A percentile compares a stretch with the other conserved stretches of the same genome.
Conservation (phyloP, 305 asterid genomes). For the Fraxinus velutina region DNA sequence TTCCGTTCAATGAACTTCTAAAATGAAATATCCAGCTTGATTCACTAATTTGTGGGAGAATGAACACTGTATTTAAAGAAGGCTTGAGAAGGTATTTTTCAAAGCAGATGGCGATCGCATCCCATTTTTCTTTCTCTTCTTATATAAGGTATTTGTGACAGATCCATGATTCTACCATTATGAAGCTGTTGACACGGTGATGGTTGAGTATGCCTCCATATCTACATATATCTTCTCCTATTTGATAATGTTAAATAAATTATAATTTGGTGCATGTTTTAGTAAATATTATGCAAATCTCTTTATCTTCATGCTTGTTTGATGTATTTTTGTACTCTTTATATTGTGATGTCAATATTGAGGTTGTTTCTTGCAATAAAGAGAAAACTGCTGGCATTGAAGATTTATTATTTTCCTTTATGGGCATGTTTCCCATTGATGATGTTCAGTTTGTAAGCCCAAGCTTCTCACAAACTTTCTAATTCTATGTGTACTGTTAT, state of each 20-base stretch:
- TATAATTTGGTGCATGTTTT: conserved; percentile 6
- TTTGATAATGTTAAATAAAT: background rate
- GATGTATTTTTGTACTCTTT: background rate
- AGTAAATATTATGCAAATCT: background rate
- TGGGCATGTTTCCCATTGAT: conserved; percentile 11
- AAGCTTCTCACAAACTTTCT: background rate
- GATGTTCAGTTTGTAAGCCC: conserved; percentile 9
- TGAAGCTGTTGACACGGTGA: background rate
- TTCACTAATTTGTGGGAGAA: background rate
- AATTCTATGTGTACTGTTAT: conserved; percentile 26
- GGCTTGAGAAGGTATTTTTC: background rate
- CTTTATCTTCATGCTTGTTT: conserved; percentile 1
- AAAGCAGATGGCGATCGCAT: background rate
- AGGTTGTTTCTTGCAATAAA: conserved; percentile 6
- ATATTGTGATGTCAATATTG: background rate
- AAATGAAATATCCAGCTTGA: background rate
- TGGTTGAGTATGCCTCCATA: background rate
- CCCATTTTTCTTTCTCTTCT: background rate
- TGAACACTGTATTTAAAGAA: background rate
- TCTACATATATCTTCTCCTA: background rate
- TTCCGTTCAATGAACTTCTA: background rate
- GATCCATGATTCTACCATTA: background rate
- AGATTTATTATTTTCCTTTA: conserved; percentile 3
- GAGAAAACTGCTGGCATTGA: conserved; percentile 16
- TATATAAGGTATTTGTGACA: background rate